These are phyloP conservation scores for Chenopodium formosanum DNA, from an alignment of 148 eudicot species.

Conservation along the genomic window DNA sequence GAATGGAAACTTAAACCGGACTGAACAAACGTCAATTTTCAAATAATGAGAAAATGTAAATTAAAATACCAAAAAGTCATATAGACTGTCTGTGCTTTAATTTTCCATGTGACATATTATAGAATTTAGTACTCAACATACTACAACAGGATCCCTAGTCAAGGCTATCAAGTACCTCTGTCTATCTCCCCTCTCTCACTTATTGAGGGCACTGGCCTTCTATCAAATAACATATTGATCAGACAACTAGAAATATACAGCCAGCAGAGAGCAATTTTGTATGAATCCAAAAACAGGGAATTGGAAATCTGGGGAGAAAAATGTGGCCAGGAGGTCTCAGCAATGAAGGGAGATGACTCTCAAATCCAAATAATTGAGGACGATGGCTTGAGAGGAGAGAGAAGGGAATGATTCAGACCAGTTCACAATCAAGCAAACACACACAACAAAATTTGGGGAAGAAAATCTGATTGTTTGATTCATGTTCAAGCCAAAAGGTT, in stretches of 20 bases:
- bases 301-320: background rate
- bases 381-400: background rate
- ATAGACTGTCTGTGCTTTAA: background rate
- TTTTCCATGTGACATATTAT: too few relatives aligned
- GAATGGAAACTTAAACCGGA: background rate
- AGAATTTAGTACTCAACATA: background rate
- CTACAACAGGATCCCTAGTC: background rate
- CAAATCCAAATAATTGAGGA: background rate
- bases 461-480: too few relatives aligned
- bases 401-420: too few relatives aligned
- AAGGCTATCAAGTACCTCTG: background rate
- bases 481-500: too few relatives aligned
- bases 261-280: background rate
- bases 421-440: too few relatives aligned
- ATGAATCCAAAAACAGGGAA: background rate
- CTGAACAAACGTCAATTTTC: background rate
- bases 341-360: background rate
- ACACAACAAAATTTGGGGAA: too few relatives aligned
- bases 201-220: background rate
- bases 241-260: background rate
- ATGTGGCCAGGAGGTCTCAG: background rate
- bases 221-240: background rate
- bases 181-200: background rate
- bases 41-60: background rate
- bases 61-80: background rate